phyloP scores from a whole-genome alignment of 2,329 filamentous ascomycete species.

The Pestalotiopsis sp. region DNA sequence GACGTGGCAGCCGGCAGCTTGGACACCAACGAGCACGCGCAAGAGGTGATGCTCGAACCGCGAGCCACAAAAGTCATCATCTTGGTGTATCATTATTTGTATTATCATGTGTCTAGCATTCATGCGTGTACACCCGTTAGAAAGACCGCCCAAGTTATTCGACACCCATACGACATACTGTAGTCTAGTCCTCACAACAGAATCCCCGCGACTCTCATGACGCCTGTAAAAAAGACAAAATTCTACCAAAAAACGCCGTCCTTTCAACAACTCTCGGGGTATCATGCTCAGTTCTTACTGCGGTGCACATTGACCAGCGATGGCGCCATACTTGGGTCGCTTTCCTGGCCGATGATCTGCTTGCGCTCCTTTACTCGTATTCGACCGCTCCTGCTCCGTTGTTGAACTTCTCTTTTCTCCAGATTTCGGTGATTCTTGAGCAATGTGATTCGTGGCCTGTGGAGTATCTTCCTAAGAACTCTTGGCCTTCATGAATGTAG shows the following conservation, averaged over 20 bases:
- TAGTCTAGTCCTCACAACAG: neutral
- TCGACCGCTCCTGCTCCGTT: neutral
- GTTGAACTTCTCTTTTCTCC: neutral
- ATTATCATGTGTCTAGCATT: neutral
- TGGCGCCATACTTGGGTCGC: neutral
- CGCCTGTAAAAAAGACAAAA: neutral
- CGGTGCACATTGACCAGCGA: neutral
- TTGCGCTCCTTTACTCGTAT: neutral
- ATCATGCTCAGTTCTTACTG: neutral
- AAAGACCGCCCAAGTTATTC: too few species aligned
- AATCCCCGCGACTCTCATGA: neutral
- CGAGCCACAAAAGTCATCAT: neutral
- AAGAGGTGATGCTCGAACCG: constrained; percentile 32
- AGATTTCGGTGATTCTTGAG: neutral
- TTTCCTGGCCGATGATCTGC: neutral
- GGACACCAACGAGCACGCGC: constrained; percentile 51
- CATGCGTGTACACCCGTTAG: neutral
- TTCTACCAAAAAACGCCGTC: neutral
- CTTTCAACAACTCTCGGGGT: neutral
- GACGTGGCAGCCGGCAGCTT: constrained; percentile 68
- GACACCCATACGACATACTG: neutral
- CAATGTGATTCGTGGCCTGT: neutral
- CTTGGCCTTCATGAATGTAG: constrained; percentile 13
- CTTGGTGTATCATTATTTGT: constrained; percentile 1
- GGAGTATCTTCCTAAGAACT: constrained; percentile 12